Evolutionary conservation across 2,329 filamentous ascomycete genomes (phyloP).

Genomic region (Beauveria australis): DNA sequence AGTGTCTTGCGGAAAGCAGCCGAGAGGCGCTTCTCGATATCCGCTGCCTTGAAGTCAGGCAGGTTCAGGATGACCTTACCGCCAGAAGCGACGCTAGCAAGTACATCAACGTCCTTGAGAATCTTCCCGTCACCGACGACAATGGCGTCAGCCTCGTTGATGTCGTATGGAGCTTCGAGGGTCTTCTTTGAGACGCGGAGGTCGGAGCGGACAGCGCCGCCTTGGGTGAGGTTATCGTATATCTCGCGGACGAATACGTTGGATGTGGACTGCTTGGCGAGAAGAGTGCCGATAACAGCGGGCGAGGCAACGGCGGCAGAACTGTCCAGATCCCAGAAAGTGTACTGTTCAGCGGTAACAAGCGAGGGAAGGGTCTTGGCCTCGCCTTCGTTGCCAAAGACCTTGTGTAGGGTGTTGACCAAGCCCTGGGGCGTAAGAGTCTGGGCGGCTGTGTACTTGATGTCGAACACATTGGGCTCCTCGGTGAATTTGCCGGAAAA

Average conservation of each 20-base stretch:
- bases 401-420: slow-evolving; percentile 40
- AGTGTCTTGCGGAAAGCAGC: slow-evolving; percentile 62
- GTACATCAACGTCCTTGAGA: slow-evolving; percentile 66
- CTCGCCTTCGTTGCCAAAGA: slow-evolving; percentile 47
- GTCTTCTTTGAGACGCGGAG: slow-evolving; percentile 75
- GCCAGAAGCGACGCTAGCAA: slow-evolving; percentile 60
- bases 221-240: slow-evolving; percentile 60
- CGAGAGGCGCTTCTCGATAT: slow-evolving; percentile 80
- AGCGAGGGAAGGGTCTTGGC: slow-evolving; percentile 32
- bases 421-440: slow-evolving; percentile 48
- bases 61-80: slow-evolving; percentile 70
- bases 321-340: slow-evolving; percentile 86
- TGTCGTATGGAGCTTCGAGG: slow-evolving; percentile 74
- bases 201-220: slow-evolving; percentile 76
- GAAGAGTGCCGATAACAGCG: slow-evolving; percentile 46
- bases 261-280: slow-evolving; percentile 63
- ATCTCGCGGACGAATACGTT: slow-evolving; percentile 55
- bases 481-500: slow-evolving; percentile 63
- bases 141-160: slow-evolving; percentile 69
- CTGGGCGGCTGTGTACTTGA: slow-evolving; percentile 77
- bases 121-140: slow-evolving; percentile 75
- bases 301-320: slow-evolving; percentile 60
- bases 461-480: slow-evolving; percentile 61
- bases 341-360: slow-evolving; percentile 68
- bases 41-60: slow-evolving; percentile 74